A percentile compares a stretch with the other conserved stretches of the same genome.
These are phyloP conservation scores for Gossypium mustelinum DNA, from an alignment of 345 rosid species.

Conservation along the genomic window DNA sequence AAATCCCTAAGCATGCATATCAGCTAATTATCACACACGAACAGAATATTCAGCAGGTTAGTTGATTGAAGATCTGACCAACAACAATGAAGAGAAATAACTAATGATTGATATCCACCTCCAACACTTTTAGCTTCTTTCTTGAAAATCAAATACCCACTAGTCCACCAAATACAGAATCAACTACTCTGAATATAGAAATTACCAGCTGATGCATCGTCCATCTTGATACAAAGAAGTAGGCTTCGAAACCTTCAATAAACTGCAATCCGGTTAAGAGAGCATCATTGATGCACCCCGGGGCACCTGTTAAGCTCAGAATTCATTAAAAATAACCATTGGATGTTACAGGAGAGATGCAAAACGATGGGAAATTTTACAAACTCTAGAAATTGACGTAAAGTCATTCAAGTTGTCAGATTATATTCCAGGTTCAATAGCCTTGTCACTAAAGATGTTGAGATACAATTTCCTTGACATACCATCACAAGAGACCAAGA, in stretches of 20 bases:
- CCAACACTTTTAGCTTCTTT: background rate
- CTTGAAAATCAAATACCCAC: background rate
- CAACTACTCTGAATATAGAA: slow-evolving; percentile 10
- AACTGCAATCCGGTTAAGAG: slow-evolving; percentile 89
- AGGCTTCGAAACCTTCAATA: slow-evolving; percentile 81
- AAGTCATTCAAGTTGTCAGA: background rate
- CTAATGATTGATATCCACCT: background rate
- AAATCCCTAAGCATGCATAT: background rate
- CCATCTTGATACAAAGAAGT: slow-evolving; percentile 86
- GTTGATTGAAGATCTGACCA: background rate
- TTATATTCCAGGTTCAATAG: background rate
- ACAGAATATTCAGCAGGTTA: background rate
- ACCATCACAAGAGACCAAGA: background rate
- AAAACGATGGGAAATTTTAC: background rate
- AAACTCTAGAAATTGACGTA: background rate
- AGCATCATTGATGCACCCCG: slow-evolving; percentile 83
- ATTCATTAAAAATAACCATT: background rate
- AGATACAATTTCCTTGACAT: background rate
- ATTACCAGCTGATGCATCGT: slow-evolving; percentile 94
- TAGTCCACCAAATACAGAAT: background rate
- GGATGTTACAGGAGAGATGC: background rate
- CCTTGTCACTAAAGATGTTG: background rate
- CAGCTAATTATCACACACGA: background rate
- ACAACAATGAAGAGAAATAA: background rate
- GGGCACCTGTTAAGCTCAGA: slow-evolving; percentile 58